Evolutionary conservation across 1,139 yeast genomes (phyloP).

Genomic region (Chernovozyma aurita): DNA sequence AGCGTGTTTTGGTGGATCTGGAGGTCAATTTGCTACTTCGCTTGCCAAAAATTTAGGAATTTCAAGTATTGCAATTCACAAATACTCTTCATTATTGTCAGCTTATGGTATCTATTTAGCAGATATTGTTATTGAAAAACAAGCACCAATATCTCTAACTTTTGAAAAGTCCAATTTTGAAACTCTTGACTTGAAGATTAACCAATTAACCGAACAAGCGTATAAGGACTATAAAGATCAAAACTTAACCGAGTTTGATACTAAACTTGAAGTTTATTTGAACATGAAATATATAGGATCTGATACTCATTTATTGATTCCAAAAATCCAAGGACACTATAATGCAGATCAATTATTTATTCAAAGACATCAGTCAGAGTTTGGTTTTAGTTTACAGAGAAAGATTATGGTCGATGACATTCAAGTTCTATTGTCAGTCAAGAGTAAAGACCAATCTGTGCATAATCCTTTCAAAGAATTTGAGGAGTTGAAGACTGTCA

Average conservation of each 20-base stretch:
- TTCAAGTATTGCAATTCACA: conserved; percentile 36
- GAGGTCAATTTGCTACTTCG: conserved; percentile 41
- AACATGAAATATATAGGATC: conserved; percentile 85
- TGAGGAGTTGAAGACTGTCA: conserved; percentile 8
- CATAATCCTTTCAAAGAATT: conserved; percentile 35
- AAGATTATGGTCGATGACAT: conserved; percentile 75
- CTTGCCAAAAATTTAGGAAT: conserved; percentile 39
- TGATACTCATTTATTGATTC: conserved; percentile 76
- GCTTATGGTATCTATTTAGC: conserved; percentile 44
- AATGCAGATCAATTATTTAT: conserved; percentile 27
- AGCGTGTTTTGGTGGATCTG: conserved; percentile 47
- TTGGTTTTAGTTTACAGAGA: conserved; percentile 39
- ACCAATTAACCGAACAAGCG: conserved; percentile 23
- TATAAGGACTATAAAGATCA: conserved; percentile 30
- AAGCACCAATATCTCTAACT: conserved; percentile 47
- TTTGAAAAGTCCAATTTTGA: conserved; percentile 17
- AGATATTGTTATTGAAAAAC: conserved; percentile 56
- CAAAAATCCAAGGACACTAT: conserved; percentile 16
- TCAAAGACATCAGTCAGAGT: conserved; percentile 31
- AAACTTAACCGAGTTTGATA: conserved; percentile 20
- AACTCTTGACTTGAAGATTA: conserved; percentile 22
- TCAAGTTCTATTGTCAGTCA: conserved; percentile 46
- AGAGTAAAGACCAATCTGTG: conserved; percentile 24
- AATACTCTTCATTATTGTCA: conserved; percentile 40
- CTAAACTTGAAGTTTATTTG: conserved; percentile 55